A percentile compares a stretch with the other conserved stretches of the same genome.
Conservation (phyloP, 2,329 filamentous ascomycete genomes). For the Triangularia verruculosa region DNA sequence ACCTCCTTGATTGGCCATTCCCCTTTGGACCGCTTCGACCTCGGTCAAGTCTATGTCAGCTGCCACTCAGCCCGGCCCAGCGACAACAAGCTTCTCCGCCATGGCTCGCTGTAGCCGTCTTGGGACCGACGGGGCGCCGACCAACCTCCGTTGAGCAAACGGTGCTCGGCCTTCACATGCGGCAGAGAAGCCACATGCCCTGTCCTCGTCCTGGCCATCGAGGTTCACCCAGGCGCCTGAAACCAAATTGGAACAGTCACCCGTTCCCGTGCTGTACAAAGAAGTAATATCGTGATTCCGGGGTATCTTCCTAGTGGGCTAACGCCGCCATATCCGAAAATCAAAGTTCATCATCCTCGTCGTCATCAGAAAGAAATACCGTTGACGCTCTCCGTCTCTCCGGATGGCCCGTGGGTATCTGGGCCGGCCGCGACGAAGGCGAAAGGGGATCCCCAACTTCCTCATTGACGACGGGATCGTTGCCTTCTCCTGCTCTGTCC, state of each 20-base stretch:
- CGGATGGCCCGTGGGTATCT: conserved; percentile 3
- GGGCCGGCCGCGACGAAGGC: neutral
- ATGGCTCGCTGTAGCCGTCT: neutral
- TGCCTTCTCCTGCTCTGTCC: conserved; percentile 5
- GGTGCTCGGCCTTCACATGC: conserved; percentile 8
- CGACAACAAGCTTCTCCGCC: neutral
- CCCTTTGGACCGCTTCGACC: conserved; percentile 18
- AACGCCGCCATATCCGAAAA: conserved; percentile 1
- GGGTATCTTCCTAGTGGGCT: neutral
- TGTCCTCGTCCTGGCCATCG: neutral
- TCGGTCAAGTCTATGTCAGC: conserved; percentile 18
- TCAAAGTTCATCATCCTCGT: conserved; percentile 29
- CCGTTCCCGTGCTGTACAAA: neutral
- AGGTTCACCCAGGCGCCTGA: neutral
- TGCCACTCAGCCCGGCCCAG: neutral
- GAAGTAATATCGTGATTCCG: neutral
- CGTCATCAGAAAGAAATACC: conserved; percentile 25
- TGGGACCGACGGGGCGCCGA: neutral
- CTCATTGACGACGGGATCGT: conserved; percentile 7
- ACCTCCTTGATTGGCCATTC: conserved; percentile 16
- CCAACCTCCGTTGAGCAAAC: neutral
- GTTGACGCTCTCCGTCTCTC: conserved; percentile 13
- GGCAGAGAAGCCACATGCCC: neutral
- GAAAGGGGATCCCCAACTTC: neutral
- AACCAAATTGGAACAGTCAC: neutral